Percentiles rank a stretch among this genome's conserved stretches.
Evolutionary conservation across 306 rosid species (phyloP).

Genomic region (Prunus mongolica): DNA sequence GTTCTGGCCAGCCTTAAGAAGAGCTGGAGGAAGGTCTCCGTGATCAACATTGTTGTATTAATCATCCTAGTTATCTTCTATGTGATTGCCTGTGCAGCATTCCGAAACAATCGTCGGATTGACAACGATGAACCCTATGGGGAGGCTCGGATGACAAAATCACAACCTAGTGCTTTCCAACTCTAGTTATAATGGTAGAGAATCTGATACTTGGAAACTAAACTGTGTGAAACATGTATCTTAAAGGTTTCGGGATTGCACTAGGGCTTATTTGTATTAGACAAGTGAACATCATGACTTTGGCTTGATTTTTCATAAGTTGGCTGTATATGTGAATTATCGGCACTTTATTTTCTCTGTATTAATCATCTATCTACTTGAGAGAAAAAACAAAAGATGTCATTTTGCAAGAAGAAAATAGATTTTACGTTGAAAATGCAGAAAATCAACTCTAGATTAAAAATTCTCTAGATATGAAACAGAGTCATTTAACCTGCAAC

Average conservation of each 20-base stretch:
- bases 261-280: constrained; percentile 4
- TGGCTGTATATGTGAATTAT: constrained; percentile 7
- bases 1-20: constrained; percentile 76
- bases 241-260: constrained; percentile 4
- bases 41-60: constrained; percentile 69
- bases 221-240: constrained; percentile 13
- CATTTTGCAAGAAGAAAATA: background rate
- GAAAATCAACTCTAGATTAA: background rate
- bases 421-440: background rate
- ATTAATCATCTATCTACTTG: background rate
- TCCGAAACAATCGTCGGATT: constrained; percentile 60
- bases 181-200: constrained; percentile 18
- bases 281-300: background rate
- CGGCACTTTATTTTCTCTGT: background rate
- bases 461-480: background rate
- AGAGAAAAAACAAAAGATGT: background rate
- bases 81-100: constrained; percentile 72
- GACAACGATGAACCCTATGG: constrained; percentile 80
- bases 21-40: constrained; percentile 94
- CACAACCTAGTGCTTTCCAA: constrained; percentile 55
- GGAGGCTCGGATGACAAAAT: constrained; percentile 80
- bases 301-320: background rate
- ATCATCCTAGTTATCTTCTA: constrained; percentile 70
- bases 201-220: background rate
- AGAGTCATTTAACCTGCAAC: background rate